phyloP scores from a whole-genome alignment of 495 filamentous ascomycete species.

The Penicillium silybi region DNA sequence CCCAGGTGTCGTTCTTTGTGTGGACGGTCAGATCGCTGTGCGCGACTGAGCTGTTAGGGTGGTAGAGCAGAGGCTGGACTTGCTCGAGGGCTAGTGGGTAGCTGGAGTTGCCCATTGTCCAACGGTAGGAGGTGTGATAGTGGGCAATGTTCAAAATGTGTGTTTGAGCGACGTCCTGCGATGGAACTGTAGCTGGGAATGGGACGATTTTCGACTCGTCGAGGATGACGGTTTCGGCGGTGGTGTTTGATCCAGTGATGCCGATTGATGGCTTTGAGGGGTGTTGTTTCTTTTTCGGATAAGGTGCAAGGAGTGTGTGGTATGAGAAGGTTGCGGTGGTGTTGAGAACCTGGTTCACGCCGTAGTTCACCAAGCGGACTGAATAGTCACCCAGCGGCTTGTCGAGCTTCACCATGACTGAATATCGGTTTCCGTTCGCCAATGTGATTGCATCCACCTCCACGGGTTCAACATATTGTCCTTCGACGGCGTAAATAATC shows the following conservation, averaged over 20 bases:
- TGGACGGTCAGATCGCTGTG: slow-evolving; percentile 35
- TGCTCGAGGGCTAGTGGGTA: neutral
- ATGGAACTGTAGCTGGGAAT: neutral
- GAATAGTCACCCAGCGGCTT: slow-evolving; percentile 27
- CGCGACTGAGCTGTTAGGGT: slow-evolving; percentile 2
- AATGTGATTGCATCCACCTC: slow-evolving; percentile 21
- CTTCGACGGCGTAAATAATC: slow-evolving; percentile 35
- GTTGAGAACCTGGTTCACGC: slow-evolving; percentile 27
- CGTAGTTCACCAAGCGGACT: slow-evolving; percentile 23
- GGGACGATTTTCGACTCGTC: neutral
- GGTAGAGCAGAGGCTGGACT: neutral
- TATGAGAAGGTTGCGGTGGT: slow-evolving; percentile 29
- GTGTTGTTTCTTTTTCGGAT: neutral
- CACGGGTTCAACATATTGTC: slow-evolving; percentile 27
- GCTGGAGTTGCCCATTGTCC: neutral
- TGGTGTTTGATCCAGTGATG: slow-evolving; percentile 32
- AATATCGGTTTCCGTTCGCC: slow-evolving; percentile 26
- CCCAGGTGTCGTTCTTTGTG: slow-evolving; percentile 48
- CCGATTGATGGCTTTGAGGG: neutral
- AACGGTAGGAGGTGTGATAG: neutral
- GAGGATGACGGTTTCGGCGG: slow-evolving; percentile 3
- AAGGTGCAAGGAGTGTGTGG: slow-evolving; percentile 6
- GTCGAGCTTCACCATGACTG: slow-evolving; percentile 31
- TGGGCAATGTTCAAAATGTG: neutral
- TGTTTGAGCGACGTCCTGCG: neutral